Percentiles rank a stretch among this genome's conserved stretches.
Evolutionary conservation across 768 basidiomycete genomes (phyloP).

Genomic region (Chiua virens): DNA sequence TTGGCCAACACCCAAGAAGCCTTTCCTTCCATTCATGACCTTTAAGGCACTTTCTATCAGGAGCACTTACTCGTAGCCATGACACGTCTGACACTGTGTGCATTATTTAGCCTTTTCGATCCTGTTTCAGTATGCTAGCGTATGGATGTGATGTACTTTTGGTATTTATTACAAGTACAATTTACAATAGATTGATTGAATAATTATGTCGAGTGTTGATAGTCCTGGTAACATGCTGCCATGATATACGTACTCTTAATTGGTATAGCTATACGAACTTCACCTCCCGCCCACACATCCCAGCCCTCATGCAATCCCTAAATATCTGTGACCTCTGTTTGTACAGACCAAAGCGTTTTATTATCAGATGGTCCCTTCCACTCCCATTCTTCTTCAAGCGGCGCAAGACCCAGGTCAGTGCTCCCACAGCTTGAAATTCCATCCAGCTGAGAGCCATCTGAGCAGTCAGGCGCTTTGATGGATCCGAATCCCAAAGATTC

Average conservation of each 20-base stretch:
- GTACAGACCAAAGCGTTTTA: conserved; percentile 14
- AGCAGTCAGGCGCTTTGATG: conserved; percentile 25
- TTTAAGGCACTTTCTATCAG: too few relatives aligned
- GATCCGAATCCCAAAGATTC: conserved; percentile 23
- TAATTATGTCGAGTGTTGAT: too few relatives aligned
- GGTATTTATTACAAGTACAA: too few relatives aligned
- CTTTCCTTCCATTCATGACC: background rate
- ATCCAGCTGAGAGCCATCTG: conserved; percentile 24
- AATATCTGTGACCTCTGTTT: background rate
- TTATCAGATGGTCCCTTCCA: conserved; percentile 4
- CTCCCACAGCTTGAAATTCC: conserved; percentile 14
- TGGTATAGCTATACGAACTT: too few relatives aligned
- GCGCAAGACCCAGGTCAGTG: conserved; percentile 1
- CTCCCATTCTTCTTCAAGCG: conserved; percentile 21
- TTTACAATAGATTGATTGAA: too few relatives aligned
- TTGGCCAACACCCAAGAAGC: background rate
- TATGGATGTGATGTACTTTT: too few relatives aligned
- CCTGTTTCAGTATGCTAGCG: too few relatives aligned
- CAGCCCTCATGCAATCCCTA: too few relatives aligned
- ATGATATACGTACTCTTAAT: too few relatives aligned
- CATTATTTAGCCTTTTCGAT: background rate
- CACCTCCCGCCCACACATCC: too few relatives aligned
- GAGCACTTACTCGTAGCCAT: background rate
- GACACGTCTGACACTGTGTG: background rate
- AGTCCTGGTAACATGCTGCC: too few relatives aligned